Conservation (phyloP, 2,329 filamentous ascomycete species). For the Ascosphaera pollenicola region DNA sequence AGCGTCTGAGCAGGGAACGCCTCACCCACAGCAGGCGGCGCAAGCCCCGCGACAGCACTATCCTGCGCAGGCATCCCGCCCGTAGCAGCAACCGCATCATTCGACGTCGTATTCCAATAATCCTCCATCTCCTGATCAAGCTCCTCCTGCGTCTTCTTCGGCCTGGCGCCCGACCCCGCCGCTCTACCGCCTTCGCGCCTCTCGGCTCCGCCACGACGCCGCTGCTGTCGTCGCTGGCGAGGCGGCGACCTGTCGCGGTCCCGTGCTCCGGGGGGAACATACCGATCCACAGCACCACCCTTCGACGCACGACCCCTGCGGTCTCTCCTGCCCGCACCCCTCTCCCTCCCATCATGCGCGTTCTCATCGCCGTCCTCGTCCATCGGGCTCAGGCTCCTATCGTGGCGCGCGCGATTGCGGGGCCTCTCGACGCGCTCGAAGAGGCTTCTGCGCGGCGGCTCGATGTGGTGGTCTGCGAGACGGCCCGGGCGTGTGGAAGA, state of each 20-base stretch:
- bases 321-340: constrained; percentile 11
- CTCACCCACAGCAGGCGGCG: constrained; percentile 1
- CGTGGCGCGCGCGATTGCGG: constrained; percentile 12
- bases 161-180: constrained; percentile 25
- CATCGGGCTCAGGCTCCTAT: constrained; percentile 21
- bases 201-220: constrained; percentile 20
- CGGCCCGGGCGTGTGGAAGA: constrained; percentile 20
- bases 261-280: constrained; percentile 43
- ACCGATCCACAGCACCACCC: constrained; percentile 51
- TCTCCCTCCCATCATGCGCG: constrained; percentile 13
- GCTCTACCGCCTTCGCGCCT: constrained; percentile 12
- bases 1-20: not conserved
- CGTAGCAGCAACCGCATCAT: constrained; percentile 15
- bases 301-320: constrained; percentile 31
- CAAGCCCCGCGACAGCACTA: not conserved
- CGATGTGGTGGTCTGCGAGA: constrained; percentile 28
- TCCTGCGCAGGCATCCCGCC: constrained; percentile 2
- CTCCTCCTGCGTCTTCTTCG: constrained; percentile 75
- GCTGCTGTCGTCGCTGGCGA: constrained; percentile 2
- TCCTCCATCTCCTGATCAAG: constrained; percentile 94
- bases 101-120: constrained; percentile 44
- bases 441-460: constrained; percentile 34
- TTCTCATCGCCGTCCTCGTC: constrained; percentile 13
- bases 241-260: constrained; percentile 11
- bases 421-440: constrained; percentile 38